A percentile compares a stretch with the other conserved stretches of the same genome.
Conservation (phyloP, 75 land plant genomes). For the Cryptomeria japonica region DNA sequence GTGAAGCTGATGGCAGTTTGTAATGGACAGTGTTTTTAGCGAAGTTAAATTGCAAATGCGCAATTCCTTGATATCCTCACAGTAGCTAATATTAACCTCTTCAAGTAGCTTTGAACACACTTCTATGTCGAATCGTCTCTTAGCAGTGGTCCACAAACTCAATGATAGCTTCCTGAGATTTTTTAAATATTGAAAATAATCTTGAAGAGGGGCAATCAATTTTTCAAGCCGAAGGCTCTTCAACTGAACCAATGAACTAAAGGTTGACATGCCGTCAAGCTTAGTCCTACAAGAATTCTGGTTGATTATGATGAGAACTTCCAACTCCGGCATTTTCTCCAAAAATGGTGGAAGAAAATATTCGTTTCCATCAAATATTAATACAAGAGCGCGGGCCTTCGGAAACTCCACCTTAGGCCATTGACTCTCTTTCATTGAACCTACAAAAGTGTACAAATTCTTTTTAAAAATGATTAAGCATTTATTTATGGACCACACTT, state of each 20-base stretch:
- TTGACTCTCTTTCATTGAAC: conserved; percentile 50
- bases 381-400: conserved; percentile 59
- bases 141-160: conserved; percentile 34
- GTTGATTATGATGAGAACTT: conserved; percentile 43
- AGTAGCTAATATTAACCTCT: conserved; percentile 54
- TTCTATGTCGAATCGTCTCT: conserved; percentile 3
- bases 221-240: conserved; percentile 57
- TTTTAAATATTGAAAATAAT: conserved; percentile 17
- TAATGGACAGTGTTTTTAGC: conserved; percentile 37
- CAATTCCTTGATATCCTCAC: conserved; percentile 34
- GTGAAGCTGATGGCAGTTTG: conserved; percentile 46
- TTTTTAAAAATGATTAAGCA: not conserved
- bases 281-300: conserved; percentile 19
- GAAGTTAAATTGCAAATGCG: conserved; percentile 33
- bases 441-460: conserved; percentile 14
- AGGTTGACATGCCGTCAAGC: conserved; percentile 32
- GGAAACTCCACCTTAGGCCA: conserved; percentile 58
- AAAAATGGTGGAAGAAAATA: conserved; percentile 60
- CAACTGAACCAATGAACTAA: conserved; percentile 29
- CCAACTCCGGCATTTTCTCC: conserved; percentile 43
- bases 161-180: conserved; percentile 42
- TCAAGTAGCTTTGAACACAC: conserved; percentile 23
- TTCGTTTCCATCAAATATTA: conserved; percentile 39
- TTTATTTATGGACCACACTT: not conserved
- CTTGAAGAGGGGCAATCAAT: conserved; percentile 21